phyloP scores from a whole-genome alignment of 1,284 basidiomycete species.

The Amylostereum areolatum region DNA sequence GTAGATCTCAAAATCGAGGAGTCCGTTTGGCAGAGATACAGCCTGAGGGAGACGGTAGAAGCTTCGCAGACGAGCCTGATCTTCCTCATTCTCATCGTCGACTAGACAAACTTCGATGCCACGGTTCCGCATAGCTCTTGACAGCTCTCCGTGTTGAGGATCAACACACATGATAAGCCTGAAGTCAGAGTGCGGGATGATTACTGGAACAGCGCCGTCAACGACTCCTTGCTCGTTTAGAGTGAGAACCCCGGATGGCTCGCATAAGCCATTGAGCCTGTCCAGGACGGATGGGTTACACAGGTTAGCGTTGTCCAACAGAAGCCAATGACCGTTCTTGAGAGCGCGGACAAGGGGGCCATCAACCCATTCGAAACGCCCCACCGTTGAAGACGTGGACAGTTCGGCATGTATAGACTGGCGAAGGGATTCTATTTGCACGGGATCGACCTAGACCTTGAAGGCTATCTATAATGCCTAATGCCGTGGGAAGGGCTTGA shows the following conservation, averaged over 20 bases:
- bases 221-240: slow-evolving; percentile 90
- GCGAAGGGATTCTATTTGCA: slow-evolving; percentile 7
- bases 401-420: slow-evolving; percentile 4
- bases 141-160: slow-evolving; percentile 88
- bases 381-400: slow-evolving; percentile 21
- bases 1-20: not conserved
- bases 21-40: slow-evolving; percentile 8
- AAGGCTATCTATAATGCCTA: slow-evolving; percentile 5
- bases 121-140: slow-evolving; percentile 97
- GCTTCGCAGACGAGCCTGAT: slow-evolving; percentile 39
- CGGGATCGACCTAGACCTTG: not conserved
- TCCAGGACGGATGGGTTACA: slow-evolving; percentile 96
- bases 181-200: slow-evolving; percentile 86
- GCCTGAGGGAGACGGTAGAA: slow-evolving; percentile 40
- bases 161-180: slow-evolving; percentile 94
- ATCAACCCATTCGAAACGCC: slow-evolving; percentile 93
- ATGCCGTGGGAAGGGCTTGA: no score
- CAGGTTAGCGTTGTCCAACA: slow-evolving; percentile 91
- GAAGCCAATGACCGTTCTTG: slow-evolving; percentile 83
- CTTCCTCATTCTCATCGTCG: slow-evolving; percentile 33
- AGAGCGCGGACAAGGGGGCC: slow-evolving; percentile 90
- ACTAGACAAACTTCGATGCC: slow-evolving; percentile 80
- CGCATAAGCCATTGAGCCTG: slow-evolving; percentile 95
- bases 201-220: slow-evolving; percentile 66
- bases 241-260: slow-evolving; percentile 75